Percentiles rank a stretch among this genome's conserved stretches.
phyloP scores from a whole-genome alignment of 257 asterid genomes.

The Penstemon newberryi region DNA sequence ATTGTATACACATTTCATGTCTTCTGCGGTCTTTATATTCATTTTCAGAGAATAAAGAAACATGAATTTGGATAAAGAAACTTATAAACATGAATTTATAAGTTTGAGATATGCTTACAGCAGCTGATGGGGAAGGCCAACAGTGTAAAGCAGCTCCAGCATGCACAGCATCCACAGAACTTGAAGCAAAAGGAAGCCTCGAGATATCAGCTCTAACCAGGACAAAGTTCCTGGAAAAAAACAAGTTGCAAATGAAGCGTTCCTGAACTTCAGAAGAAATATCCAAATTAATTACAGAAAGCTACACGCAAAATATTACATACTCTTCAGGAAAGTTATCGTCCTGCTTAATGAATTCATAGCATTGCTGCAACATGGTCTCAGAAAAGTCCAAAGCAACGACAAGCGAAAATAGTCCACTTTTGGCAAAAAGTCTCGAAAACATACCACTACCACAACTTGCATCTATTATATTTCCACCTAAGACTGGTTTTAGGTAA shows the following conservation, averaged over 20 bases:
- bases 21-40: no score
- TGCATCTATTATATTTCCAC: constrained; percentile 86
- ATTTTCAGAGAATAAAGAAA: not conserved
- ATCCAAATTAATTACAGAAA: not conserved
- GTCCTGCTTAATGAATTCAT: constrained; percentile 74
- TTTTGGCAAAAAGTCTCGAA: constrained; percentile 73
- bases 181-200: constrained; percentile 76
- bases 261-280: not conserved
- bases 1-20: no score
- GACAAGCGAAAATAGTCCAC: constrained; percentile 69
- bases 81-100: not conserved
- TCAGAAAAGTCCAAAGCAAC: constrained; percentile 85
- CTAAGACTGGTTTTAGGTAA: constrained; percentile 67
- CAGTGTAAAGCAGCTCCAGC: constrained; percentile 98
- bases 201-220: constrained; percentile 85
- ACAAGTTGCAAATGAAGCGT: constrained; percentile 7
- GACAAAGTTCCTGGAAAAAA: constrained; percentile 50
- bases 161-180: constrained; percentile 78
- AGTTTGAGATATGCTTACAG: constrained; percentile 44
- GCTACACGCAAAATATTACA: not conserved
- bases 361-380: constrained; percentile 74
- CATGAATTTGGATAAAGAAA: not conserved
- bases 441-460: constrained; percentile 92
- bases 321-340: constrained; percentile 73
- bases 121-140: constrained; percentile 91